Evolutionary conservation across 2,329 filamentous ascomycete genomes (phyloP).

Genomic region (Coniochaeta pulveracea): DNA sequence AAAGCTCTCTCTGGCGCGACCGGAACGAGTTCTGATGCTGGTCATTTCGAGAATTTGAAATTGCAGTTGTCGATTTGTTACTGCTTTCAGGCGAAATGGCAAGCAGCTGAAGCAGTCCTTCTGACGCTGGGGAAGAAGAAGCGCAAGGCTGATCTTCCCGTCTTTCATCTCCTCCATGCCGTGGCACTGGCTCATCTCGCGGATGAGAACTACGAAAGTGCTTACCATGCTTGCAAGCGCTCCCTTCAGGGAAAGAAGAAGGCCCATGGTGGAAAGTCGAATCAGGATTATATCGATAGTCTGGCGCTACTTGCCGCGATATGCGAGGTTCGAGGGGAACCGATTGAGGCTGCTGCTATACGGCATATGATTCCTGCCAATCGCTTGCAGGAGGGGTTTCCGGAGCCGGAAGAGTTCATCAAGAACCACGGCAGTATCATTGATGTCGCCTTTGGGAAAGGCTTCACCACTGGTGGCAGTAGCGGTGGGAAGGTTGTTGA

Average conservation of each 20-base stretch:
- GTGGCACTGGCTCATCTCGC: constrained; percentile 1
- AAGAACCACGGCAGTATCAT: neutral
- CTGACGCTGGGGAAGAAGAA: constrained; percentile 2
- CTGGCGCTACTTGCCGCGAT: constrained; percentile 1
- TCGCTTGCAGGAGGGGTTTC: neutral
- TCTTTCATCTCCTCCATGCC: constrained; percentile 2
- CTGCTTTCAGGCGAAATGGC: constrained; percentile 3
- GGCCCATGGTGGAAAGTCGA: constrained; percentile 3
- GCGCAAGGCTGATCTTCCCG: constrained; percentile 2
- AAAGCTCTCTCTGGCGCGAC: constrained; percentile 1
- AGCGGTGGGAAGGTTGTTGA: neutral
- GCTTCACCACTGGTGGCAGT: neutral
- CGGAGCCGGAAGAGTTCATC: constrained; percentile 1
- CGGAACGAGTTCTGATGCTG: neutral
- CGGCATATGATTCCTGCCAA: neutral
- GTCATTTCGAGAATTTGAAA: constrained; percentile 2
- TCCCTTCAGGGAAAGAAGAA: constrained; percentile 3
- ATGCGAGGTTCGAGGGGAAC: constrained; percentile 3
- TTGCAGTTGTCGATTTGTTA: constrained; percentile 2
- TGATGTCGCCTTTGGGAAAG: neutral
- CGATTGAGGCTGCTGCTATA: constrained; percentile 3
- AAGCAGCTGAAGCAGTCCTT: constrained; percentile 2
- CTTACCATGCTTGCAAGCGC: constrained; percentile 1
- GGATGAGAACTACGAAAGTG: constrained; percentile 3
- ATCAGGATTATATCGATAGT: constrained; percentile 4